Percentiles rank a stretch among this genome's conserved stretches.
These are phyloP conservation scores for Lactarius psammicola DNA, from an alignment of 768 basidiomycete species.

Conservation along the genomic window DNA sequence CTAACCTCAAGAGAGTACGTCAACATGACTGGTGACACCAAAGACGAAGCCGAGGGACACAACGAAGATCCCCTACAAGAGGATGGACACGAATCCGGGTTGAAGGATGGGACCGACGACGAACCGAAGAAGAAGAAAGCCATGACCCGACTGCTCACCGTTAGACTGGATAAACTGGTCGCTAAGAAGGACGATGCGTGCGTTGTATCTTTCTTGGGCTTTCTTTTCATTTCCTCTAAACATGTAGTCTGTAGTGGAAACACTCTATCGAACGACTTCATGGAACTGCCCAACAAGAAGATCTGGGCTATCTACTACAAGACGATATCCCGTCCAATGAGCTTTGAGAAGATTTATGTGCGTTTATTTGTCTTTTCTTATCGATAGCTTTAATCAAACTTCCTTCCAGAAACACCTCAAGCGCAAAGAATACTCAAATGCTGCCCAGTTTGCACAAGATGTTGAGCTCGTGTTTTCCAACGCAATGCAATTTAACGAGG, in stretches of 20 bases:
- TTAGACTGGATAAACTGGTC: constrained; percentile 67
- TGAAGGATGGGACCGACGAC: constrained; percentile 45
- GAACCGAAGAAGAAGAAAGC: constrained; percentile 53
- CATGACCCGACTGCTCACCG: constrained; percentile 64
- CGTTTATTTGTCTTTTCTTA: constrained; percentile 35
- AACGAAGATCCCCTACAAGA: constrained; percentile 34
- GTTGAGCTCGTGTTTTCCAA: constrained; percentile 90
- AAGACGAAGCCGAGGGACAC: constrained; percentile 38
- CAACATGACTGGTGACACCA: constrained; percentile 44
- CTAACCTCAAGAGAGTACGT: constrained; percentile 46
- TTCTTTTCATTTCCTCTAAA: constrained; percentile 9
- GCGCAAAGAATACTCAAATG: constrained; percentile 68
- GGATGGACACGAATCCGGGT: constrained; percentile 43
- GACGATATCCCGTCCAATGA: constrained; percentile 74
- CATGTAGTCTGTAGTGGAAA: constrained; percentile 51
- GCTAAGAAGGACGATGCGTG: constrained; percentile 71
- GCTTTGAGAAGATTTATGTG: constrained; percentile 74
- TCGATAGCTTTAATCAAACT: neutral
- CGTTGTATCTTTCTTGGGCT: constrained; percentile 33
- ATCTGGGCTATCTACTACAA: constrained; percentile 79
- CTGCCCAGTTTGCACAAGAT: constrained; percentile 76
- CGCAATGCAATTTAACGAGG: constrained; percentile 84
- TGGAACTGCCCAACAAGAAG: constrained; percentile 79
- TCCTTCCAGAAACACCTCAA: constrained; percentile 69
- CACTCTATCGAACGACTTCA: constrained; percentile 69